These are phyloP conservation scores for Leptographium wingfieldii DNA, from an alignment of 2,329 filamentous ascomycete genomes.

Conservation along the genomic window DNA sequence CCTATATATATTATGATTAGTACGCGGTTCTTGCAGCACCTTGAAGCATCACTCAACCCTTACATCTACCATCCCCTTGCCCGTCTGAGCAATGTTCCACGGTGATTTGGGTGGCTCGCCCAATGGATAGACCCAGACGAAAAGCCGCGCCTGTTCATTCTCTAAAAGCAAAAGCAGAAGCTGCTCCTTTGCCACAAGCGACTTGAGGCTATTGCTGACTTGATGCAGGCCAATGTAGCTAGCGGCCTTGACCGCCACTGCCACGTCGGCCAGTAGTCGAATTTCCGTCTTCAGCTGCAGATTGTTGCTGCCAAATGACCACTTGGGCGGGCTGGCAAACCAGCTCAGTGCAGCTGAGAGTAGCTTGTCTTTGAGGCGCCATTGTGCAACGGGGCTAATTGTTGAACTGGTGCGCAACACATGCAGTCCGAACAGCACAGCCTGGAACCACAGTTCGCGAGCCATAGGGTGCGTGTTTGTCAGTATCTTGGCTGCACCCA, in stretches of 20 bases:
- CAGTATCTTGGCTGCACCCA: conserved; percentile 54
- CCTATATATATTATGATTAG: conserved; percentile 21
- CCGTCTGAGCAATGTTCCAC: conserved; percentile 25
- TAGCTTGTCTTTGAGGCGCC: conserved; percentile 79
- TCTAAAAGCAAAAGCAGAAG: conserved; percentile 70
- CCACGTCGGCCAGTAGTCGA: conserved; percentile 65
- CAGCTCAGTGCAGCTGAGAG: conserved; percentile 76
- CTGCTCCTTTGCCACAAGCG: conserved; percentile 66
- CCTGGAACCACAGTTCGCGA: conserved; percentile 81
- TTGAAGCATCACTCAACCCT: conserved; percentile 5
- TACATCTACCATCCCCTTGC: conserved; percentile 29
- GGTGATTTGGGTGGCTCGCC: conserved; percentile 36
- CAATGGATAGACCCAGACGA: conserved; percentile 82
- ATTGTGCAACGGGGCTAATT: conserved; percentile 50
- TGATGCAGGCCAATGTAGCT: conserved; percentile 43
- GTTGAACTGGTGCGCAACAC: conserved; percentile 63
- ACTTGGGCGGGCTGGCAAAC: conserved; percentile 74
- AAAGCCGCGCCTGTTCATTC: conserved; percentile 71
- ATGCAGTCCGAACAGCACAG: conserved; percentile 69
- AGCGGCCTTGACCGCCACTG: conserved; percentile 51
- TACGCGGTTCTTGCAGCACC: conserved; percentile 9
- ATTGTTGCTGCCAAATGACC: conserved; percentile 92
- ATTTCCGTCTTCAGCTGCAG: conserved; percentile 90
- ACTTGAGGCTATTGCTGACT: conserved; percentile 44
- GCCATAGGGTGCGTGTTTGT: conserved; percentile 73